Base-by-base conservation (phyloP, 768 basidiomycete genomes). In the Macrolepiota albuminosa region DNA sequence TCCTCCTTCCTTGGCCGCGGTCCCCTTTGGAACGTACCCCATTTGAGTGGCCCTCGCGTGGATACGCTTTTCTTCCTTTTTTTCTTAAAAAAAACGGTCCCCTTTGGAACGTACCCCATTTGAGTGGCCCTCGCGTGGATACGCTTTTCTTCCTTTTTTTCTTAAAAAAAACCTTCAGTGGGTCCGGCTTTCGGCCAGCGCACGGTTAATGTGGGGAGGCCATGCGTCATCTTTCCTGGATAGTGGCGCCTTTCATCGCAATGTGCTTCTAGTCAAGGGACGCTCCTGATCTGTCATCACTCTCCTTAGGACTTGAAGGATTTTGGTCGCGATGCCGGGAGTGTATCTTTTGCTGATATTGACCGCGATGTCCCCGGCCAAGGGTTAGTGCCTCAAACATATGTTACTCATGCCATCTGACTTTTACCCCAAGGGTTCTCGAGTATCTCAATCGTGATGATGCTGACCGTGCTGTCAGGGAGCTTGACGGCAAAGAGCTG, bases 321-420 rank as follows among this genome's bases (percentile, higher is more conserved):
- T 71, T 98, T 95, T 62, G 96, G 95, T 66, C 92, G 96, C 62
- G 88, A 93, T 69, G 92, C 91, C 53, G 95, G 93, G 46, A 91
- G 86, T 69, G 93, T 98, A 59, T 92, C 91, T 21, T 98, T 91
- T 68, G 94, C 96, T 45, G 96, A 98, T 70, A 89, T 98, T 61
- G 95, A 98, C 70, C 88, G 93, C 42, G 88, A 95, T 69, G 72
- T 73, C 63, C 85, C 91, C 29, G 90, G 89, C 36, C 87, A 93
- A 79, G 96, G 96, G 95, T 97, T 63, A 63, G 88, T 73, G 2
- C 16, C 40, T 37, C 49, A 16, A 16, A 37, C 42, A 2, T 6
- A 13, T 14, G 24, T 42, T 13, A 16, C 54, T n/a, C 2, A 3
- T 16, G 9, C 14, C 14, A 59, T 33, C 24, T 16, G 37, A 54